Base-by-base conservation (phyloP, 371 early-diverging fungal genomes). In the Apophysomyces elegans region DNA sequence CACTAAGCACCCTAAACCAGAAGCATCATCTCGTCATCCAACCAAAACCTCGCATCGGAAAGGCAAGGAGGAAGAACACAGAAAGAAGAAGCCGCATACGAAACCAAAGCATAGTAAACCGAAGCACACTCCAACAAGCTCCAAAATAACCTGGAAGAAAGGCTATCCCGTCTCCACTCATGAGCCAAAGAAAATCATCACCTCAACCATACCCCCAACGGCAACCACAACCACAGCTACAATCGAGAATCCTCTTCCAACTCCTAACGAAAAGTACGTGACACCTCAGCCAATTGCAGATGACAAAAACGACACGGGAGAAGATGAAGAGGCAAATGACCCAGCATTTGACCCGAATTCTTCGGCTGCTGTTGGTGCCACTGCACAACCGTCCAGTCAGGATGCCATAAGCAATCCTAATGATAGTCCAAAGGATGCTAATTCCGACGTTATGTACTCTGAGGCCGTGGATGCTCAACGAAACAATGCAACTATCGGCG, bases 401-500 rank as follows among this genome's bases (percentile, higher is more conserved):
- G 21, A 21, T 13, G 41, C 41, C 41, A 41, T 11, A 8, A 41
- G 41, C 13, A 26, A 50, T 50, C 7, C 54, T 9, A 21, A 50
- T 11, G 11, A 11, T 4, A 5, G 4, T 21, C 54, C 21, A 9
- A 50, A 50, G 8, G 21, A 50, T 26, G 11, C 16, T 21, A 21
- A 8, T 50, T 50, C 54, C 9, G 54, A n/a, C 1, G 5, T 4
- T 18, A 50, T 21, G 54, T 26, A 16, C 5, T 56, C 54, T 7
- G 43, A 58, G 14, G 63, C 69, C 11, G 64, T 65, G 5, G 64
- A 70, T 1, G 64, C 70, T n/a, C 62, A 64, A 37, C 64, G 65
- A 13, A 63, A 72, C 56, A 72, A 69, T 45, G 71, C 70, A 38
- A 61, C 73, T 7, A 66, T 78, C 50, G 75, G 78, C 39, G 63